phyloP scores from a whole-genome alignment of 2,329 filamentous ascomycete genomes.

The Cyphellophora attinorum region DNA sequence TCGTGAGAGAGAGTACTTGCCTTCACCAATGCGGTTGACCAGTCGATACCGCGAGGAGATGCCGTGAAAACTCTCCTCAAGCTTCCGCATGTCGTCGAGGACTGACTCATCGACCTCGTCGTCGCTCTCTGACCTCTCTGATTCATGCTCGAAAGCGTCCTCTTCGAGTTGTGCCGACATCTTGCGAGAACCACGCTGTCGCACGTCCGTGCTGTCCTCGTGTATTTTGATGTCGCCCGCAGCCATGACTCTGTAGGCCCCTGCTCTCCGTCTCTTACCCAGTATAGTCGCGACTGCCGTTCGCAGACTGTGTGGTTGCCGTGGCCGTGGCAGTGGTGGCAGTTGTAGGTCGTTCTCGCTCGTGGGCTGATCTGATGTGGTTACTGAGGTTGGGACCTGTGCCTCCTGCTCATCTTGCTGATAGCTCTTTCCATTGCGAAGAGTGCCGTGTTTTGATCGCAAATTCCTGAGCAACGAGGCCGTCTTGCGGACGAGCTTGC shows the following conservation, averaged over 20 bases:
- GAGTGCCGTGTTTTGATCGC: slow-evolving; percentile 8
- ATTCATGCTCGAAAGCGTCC: slow-evolving; percentile 18
- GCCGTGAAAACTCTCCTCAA: slow-evolving; percentile 72
- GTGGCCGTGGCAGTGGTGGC: background rate
- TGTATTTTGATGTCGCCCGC: slow-evolving; percentile 15
- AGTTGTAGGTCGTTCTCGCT: no score
- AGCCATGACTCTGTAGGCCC: slow-evolving; percentile 11
- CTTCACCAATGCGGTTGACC: slow-evolving; percentile 96
- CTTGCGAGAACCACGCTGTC: background rate
- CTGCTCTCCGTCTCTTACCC: slow-evolving; percentile 8
- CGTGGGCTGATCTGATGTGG: no score
- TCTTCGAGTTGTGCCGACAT: slow-evolving; percentile 15
- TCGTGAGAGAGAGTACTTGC: slow-evolving; percentile 43
- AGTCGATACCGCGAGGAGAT: slow-evolving; percentile 78
- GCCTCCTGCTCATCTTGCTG: background rate
- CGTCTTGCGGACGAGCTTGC: no score
- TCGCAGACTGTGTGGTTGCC: background rate
- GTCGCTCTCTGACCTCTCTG: slow-evolving; percentile 23
- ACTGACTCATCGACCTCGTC: slow-evolving; percentile 44
- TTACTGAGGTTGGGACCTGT: no score
- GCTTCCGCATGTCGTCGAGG: slow-evolving; percentile 74
- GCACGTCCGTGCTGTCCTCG: slow-evolving; percentile 10
- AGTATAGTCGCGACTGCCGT: slow-evolving; percentile 3
- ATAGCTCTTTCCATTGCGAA: slow-evolving; percentile 1
- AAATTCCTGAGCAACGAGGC: slow-evolving; percentile 10